Base-by-base conservation (phyloP, 2,329 filamentous ascomycete genomes). In the Metarhizium sp. region DNA sequence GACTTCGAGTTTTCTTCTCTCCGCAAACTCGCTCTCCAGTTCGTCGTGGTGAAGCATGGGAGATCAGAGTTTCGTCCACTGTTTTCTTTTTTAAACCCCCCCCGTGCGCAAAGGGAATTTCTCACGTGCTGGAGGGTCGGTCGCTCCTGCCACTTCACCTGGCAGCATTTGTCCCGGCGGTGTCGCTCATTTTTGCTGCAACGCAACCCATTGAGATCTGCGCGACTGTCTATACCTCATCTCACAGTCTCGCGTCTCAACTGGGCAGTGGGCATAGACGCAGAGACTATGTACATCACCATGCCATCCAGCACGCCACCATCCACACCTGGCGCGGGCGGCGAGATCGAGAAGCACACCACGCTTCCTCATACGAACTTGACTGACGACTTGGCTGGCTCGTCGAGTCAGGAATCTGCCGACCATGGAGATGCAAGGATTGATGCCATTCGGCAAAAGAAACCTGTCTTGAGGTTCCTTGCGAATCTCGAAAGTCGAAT, bases 401-500 rank as follows among this genome's bases (percentile, higher is more conserved):
- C 18, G 46, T 42, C 46, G 20, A 49, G 52, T 32, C 45, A 30
- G 25, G 20, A 29, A 29, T 30, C 45, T 11, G 29, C 8, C 32
- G 50, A 48, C 34, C 25, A 32, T 48, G 32, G 42, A 7, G 43
- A 52, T 36, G 32, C 45, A 4, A 42, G 40, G 16, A 20, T 49
- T 32, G 32, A 49, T 16, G n/a, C 18, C 29, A 52, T 55, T 7
- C 54, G 29, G 32, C 40, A 51, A 38, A 47, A 18, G n/a, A 48
- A 49, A 7, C 18, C 42, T 8, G 43, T 52, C 10, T 29, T 55
- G 25, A 48, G 50, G 18, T 55, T 55, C 18, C 40, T 55, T 20
- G 54, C 18, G 2, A 47, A 40, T 10, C 34, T 52, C 16, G 54
- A 55, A n/a, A 51, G 54, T 46, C 54, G 54, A 20, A 52, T 55